phyloP scores from a whole-genome alignment of 2,329 filamentous ascomycete species.

The Phialophora chinensis region DNA sequence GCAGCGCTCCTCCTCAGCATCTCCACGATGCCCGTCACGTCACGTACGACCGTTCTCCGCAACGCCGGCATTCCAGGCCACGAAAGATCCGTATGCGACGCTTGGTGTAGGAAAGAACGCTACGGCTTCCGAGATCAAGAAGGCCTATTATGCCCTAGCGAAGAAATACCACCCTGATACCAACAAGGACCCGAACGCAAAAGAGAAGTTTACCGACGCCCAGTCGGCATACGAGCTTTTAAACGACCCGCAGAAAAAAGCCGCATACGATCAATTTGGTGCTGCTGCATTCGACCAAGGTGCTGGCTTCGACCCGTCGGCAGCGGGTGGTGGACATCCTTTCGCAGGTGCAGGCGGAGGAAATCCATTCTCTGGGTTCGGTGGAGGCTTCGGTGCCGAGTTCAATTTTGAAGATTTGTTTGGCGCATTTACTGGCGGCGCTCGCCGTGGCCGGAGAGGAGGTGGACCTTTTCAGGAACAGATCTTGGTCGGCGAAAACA shows the following conservation, averaged over 20 bases:
- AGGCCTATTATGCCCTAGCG: conserved; percentile 94
- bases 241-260: conserved; percentile 89
- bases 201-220: conserved; percentile 92
- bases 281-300: conserved; percentile 72
- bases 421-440: conserved; percentile 75
- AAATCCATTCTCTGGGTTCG: conserved; percentile 50
- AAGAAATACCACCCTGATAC: conserved; percentile 99
- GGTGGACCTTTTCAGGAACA: conserved; percentile 76
- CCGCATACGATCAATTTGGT: conserved; percentile 90
- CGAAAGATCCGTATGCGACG: conserved; percentile 83
- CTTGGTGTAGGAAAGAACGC: conserved; percentile 84
- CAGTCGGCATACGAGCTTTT: conserved; percentile 93
- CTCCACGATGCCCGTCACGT: conserved; percentile 7
- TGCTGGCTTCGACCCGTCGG: conserved; percentile 78
- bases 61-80: conserved; percentile 65
- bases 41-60: conserved; percentile 48
- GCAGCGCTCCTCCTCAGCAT: conserved; percentile 27
- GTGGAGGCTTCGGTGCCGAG: conserved; percentile 73
- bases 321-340: conserved; percentile 60
- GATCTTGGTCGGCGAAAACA: conserved; percentile 89
- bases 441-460: conserved; percentile 57
- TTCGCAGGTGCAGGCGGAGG: conserved; percentile 63
- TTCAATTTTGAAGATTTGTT: conserved; percentile 98
- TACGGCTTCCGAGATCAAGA: conserved; percentile 90
- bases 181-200: conserved; percentile 91